These are phyloP conservation scores for Fusarium sp. DNA, from an alignment of 2,329 filamentous ascomycete genomes.

Conservation along the genomic window DNA sequence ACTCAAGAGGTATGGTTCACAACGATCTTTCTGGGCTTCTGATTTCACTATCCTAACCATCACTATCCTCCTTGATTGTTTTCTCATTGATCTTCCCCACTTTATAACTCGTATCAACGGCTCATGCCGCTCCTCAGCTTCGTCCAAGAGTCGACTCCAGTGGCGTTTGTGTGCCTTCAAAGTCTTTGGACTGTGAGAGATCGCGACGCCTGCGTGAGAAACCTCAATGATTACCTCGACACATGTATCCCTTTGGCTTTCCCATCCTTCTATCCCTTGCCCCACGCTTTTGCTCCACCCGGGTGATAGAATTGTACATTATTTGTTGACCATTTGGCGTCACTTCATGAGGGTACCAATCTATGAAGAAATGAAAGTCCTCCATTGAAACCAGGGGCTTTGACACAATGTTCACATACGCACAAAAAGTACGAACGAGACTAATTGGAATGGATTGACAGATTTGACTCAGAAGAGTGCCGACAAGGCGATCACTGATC, in stretches of 20 bases:
- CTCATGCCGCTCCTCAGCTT: conserved; percentile 7
- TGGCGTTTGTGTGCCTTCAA: conserved; percentile 28
- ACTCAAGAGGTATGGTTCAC: conserved; percentile 7
- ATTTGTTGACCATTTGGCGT: not conserved
- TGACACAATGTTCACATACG: conserved; percentile 32
- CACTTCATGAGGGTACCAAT: conserved; percentile 2
- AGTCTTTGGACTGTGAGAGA: conserved; percentile 15
- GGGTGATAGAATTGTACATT: not conserved
- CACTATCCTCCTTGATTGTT: not conserved
- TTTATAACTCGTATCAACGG: conserved; percentile 9
- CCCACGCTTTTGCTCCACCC: not conserved
- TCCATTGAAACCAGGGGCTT: conserved; percentile 16
- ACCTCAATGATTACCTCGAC: conserved; percentile 5
- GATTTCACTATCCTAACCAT: not conserved
- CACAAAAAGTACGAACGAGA: conserved; percentile 39
- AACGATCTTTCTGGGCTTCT: not conserved
- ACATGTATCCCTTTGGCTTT: conserved; percentile 7
- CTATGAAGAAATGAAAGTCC: conserved; percentile 9
- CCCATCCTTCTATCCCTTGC: conserved; percentile 5
- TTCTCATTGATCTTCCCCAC: not conserved
- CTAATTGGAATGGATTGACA: conserved; percentile 43
- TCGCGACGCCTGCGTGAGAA: conserved; percentile 28
- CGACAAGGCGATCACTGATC: conserved; percentile 40
- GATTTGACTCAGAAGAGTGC: conserved; percentile 43
- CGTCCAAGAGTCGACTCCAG: conserved; percentile 15